A percentile compares a stretch with the other conserved stretches of the same genome.
Conservation (phyloP, 225 moss, liverwort and hornwort genomes). For the Anthoceros angustus region DNA sequence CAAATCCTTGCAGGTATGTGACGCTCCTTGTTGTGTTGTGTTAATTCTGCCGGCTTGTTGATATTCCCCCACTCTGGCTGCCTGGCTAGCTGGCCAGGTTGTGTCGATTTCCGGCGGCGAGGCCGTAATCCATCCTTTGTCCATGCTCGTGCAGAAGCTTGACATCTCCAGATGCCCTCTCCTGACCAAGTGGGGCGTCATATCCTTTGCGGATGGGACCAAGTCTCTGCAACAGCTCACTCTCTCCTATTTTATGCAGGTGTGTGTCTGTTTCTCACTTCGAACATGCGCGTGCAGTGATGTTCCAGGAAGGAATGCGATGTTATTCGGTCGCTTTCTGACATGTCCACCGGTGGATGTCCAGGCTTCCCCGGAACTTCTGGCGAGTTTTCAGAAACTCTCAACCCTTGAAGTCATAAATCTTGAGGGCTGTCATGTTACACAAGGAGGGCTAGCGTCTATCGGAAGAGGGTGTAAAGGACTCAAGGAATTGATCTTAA, state of each 20-base stretch:
- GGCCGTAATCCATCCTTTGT: not conserved
- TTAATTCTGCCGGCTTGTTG: not conserved
- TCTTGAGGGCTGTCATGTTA: constrained; percentile 58
- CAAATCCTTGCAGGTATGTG: constrained; percentile 31
- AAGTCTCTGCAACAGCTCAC: constrained; percentile 34
- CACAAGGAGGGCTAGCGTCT: constrained; percentile 37
- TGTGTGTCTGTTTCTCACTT: constrained; percentile 8
- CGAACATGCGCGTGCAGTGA: constrained; percentile 3
- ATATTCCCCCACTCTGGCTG: not conserved
- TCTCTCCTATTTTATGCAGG: constrained; percentile 42
- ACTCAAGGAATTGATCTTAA: constrained; percentile 56
- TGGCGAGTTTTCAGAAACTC: constrained; percentile 41
- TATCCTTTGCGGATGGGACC: constrained; percentile 26
- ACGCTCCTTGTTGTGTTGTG: not conserved
- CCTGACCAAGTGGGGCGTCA: constrained; percentile 27
- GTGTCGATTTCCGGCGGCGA: no score
- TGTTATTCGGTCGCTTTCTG: constrained; percentile 34
- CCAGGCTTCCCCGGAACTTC: constrained; percentile 4
- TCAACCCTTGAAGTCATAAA: constrained; percentile 46
- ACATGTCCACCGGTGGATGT: not conserved
- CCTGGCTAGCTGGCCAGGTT: not conserved
- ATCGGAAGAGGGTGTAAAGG: constrained; percentile 64
- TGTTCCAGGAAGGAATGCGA: constrained; percentile 7
- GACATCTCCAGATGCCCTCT: constrained; percentile 36
- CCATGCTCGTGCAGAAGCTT: constrained; percentile 18